Percentiles rank a stretch among this genome's conserved stretches.
These are phyloP conservation scores for Aplosporella prunicola DNA, from an alignment of 2,329 filamentous ascomycete species.

Conservation along the genomic window DNA sequence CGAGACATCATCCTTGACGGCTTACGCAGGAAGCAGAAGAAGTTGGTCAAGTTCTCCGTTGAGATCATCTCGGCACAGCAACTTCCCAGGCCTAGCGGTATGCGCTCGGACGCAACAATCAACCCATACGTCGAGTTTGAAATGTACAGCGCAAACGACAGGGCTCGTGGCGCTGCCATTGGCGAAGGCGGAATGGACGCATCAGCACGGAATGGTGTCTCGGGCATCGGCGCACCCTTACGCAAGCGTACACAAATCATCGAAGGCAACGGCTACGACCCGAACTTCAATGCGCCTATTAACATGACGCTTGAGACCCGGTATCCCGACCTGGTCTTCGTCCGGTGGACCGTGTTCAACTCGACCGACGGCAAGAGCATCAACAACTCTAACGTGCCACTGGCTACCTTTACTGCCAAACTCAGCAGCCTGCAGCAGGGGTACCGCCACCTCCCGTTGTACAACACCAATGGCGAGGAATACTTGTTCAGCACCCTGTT, in stretches of 20 bases:
- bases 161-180: slow-evolving; percentile 61
- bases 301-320: slow-evolving; percentile 83
- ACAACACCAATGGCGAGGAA: slow-evolving; percentile 80
- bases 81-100: slow-evolving; percentile 69
- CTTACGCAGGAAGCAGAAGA: slow-evolving; percentile 61
- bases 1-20: slow-evolving; percentile 34
- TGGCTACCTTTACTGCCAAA: slow-evolving; percentile 90
- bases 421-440: slow-evolving; percentile 81
- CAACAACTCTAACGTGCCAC: slow-evolving; percentile 47
- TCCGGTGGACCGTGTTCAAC: slow-evolving; percentile 86
- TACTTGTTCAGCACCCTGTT: slow-evolving; percentile 94
- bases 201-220: slow-evolving; percentile 53
- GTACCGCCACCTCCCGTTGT: slow-evolving; percentile 83
- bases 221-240: slow-evolving; percentile 61
- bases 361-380: slow-evolving; percentile 61
- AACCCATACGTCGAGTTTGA: slow-evolving; percentile 94
- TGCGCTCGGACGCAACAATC: slow-evolving; percentile 64
- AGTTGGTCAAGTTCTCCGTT: slow-evolving; percentile 74
- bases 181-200: slow-evolving; percentile 58
- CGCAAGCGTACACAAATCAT: slow-evolving; percentile 73
- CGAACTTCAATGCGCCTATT: slow-evolving; percentile 71
- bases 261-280: slow-evolving; percentile 86
- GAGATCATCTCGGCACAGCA: slow-evolving; percentile 91
- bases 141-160: slow-evolving; percentile 88
- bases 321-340: slow-evolving; percentile 84